phyloP scores from a whole-genome alignment of 176 grass and related monocot genomes.

The Oryza meyeriana region DNA sequence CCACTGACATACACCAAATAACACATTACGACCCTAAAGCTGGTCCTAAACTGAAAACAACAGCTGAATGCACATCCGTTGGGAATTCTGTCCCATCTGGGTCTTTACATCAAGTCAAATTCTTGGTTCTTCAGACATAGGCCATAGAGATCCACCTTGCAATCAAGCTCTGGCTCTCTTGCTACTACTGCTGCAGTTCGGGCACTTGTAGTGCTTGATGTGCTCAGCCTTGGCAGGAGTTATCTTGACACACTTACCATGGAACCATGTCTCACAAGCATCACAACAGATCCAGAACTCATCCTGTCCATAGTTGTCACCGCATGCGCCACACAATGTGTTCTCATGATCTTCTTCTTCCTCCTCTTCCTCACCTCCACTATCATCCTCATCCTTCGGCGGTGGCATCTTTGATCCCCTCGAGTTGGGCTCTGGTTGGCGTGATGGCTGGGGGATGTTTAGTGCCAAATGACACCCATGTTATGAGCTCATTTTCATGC shows the following conservation, averaged over 20 bases:
- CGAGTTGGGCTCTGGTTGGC: constrained; percentile 44
- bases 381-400: constrained; percentile 70
- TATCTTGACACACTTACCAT: constrained; percentile 94
- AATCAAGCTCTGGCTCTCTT: constrained; percentile 76
- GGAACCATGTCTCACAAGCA: constrained; percentile 88
- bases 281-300: constrained; percentile 99
- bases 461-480: constrained; percentile 4
- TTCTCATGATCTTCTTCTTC: constrained; percentile 85
- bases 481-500: constrained; percentile 6
- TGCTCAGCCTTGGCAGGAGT: constrained; percentile 94
- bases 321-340: constrained; percentile 79
- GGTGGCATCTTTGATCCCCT: constrained; percentile 63
- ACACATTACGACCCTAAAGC: constrained; percentile 44
- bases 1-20: constrained; percentile 39
- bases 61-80: constrained; percentile 33
- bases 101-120: constrained; percentile 46
- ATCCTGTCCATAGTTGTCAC: constrained; percentile 78
- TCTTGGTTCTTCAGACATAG: constrained; percentile 39
- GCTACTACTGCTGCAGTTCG: constrained; percentile 81
- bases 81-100: constrained; percentile 31
- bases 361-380: constrained; percentile 73
- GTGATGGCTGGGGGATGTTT: constrained; percentile 30
- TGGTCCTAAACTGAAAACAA: constrained; percentile 51
- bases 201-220: constrained; percentile 98
- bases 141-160: constrained; percentile 7